phyloP scores from a whole-genome alignment of 2,329 filamentous ascomycete species.

The Elsinoe fawcettii region DNA sequence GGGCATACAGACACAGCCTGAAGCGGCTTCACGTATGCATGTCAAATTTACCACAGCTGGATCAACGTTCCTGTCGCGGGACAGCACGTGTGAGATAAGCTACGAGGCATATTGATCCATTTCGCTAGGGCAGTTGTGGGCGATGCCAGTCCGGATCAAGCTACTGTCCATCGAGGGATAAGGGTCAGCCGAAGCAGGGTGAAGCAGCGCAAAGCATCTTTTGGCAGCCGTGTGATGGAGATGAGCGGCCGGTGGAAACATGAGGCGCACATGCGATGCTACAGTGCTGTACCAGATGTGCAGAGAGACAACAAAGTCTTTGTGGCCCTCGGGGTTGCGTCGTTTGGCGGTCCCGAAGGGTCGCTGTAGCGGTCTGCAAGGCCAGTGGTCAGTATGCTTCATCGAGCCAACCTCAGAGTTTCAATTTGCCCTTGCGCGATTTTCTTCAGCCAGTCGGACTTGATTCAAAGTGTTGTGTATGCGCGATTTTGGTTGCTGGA shows the following conservation, averaged over 20 bases:
- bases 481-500: slow-evolving; percentile 11
- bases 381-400: background rate
- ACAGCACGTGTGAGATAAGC: slow-evolving; percentile 5
- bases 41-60: slow-evolving; percentile 9
- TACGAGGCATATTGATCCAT: background rate
- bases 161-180: background rate
- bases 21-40: background rate
- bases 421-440: slow-evolving; percentile 12
- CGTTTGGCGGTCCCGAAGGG: background rate
- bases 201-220: slow-evolving; percentile 10
- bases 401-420: background rate
- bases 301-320: background rate
- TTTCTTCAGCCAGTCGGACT: background rate
- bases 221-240: slow-evolving; percentile 6
- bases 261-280: background rate
- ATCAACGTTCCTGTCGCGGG: background rate
- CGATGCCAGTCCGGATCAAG: slow-evolving; percentile 8
- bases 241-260: background rate
- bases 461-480: background rate
- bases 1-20: slow-evolving; percentile 7
- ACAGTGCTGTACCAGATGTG: background rate
- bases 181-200: slow-evolving; percentile 7
- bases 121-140: background rate
- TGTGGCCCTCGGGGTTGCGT: background rate
- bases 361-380: background rate